Evolutionary conservation across 2,329 filamentous ascomycete species (phyloP).

Genomic region (Trichothecium sympodiale): DNA sequence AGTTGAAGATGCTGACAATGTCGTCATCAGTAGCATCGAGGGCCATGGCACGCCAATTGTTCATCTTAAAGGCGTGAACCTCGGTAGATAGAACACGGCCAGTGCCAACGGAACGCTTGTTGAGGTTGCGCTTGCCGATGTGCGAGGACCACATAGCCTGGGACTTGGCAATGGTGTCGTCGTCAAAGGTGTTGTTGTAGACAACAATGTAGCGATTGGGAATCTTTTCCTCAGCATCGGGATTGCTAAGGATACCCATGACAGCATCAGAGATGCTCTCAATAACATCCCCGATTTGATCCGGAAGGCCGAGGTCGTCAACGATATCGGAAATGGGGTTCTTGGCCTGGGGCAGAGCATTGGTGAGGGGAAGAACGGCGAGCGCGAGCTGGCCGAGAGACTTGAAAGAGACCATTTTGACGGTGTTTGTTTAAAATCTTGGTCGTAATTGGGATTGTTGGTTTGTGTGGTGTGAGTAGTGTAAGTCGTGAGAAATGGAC

Average conservation of each 20-base stretch:
- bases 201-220: slow-evolving; percentile 53
- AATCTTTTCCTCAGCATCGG: slow-evolving; percentile 34
- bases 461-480: no score
- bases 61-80: slow-evolving; percentile 35
- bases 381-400: slow-evolving; percentile 3
- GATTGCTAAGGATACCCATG: slow-evolving; percentile 31
- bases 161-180: slow-evolving; percentile 37
- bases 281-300: slow-evolving; percentile 5
- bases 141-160: slow-evolving; percentile 34
- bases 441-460: no score
- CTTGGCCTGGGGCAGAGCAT: slow-evolving; percentile 2
- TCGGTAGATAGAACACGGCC: slow-evolving; percentile 36
- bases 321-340: not conserved
- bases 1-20: slow-evolving; percentile 35
- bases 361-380: slow-evolving; percentile 1
- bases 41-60: slow-evolving; percentile 40
- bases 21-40: slow-evolving; percentile 39
- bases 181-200: slow-evolving; percentile 43
- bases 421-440: not conserved
- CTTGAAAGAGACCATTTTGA: slow-evolving; percentile 3
- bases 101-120: slow-evolving; percentile 32
- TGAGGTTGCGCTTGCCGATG: slow-evolving; percentile 46
- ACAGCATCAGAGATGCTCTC: slow-evolving; percentile 7
- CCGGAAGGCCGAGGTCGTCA: not conserved
- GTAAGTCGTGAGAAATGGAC: no score